A percentile compares a stretch with the other conserved stretches of the same genome.
Evolutionary conservation across 768 basidiomycete genomes (phyloP).

Genomic region (Leucocoprinus birnbaumii): DNA sequence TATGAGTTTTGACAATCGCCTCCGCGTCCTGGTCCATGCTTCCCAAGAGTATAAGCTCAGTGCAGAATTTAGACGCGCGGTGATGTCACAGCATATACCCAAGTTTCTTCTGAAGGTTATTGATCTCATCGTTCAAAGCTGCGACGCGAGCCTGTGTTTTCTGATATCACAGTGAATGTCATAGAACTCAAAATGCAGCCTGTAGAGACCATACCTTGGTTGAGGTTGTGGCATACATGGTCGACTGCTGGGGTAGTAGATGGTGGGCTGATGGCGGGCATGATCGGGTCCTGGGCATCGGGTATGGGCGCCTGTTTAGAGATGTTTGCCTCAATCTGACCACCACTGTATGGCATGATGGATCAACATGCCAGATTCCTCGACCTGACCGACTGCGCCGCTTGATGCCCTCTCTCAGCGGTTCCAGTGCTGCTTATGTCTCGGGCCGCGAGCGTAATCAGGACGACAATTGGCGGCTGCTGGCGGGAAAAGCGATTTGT

Average conservation of each 20-base stretch:
- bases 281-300: too few relatives aligned
- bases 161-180: conserved; percentile 10
- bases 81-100: conserved; percentile 16
- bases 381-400: too few relatives aligned
- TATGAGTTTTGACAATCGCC: conserved; percentile 58
- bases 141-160: conserved; percentile 23
- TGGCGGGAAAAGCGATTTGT: background rate
- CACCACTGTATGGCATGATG: too few relatives aligned
- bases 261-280: too few relatives aligned
- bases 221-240: conserved; percentile 26
- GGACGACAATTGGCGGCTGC: conserved; percentile 2
- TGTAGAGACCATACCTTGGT: conserved; percentile 18
- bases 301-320: too few relatives aligned
- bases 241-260: too few relatives aligned
- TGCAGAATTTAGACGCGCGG: background rate
- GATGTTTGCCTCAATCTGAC: too few relatives aligned
- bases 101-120: conserved; percentile 22
- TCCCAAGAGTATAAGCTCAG: conserved; percentile 12
- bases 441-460: conserved; percentile 11
- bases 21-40: conserved; percentile 23
- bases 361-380: too few relatives aligned
- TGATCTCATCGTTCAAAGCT: conserved; percentile 24
- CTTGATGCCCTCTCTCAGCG: background rate
- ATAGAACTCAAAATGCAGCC: background rate
- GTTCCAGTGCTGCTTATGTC: background rate